Evolutionary conservation across 192 early-diverging fungal genomes (phyloP).

Genomic region (Spizellomyces sp.): DNA sequence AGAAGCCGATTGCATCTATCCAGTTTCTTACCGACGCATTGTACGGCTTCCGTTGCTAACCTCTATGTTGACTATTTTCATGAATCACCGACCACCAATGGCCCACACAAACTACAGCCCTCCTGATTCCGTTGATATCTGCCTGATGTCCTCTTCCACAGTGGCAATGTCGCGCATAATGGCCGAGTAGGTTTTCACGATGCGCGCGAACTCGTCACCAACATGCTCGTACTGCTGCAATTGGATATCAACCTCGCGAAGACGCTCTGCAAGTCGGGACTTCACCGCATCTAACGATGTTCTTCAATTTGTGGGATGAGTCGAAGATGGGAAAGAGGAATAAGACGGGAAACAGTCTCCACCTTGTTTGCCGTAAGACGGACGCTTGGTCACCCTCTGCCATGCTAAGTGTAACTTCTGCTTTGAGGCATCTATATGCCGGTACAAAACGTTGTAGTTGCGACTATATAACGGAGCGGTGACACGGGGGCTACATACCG

Average conservation of each 20-base stretch:
- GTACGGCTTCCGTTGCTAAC: no score
- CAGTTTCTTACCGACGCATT: no score
- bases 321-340: not conserved
- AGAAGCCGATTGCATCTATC: no score
- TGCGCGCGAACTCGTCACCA: constrained; percentile 16
- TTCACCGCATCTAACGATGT: not conserved
- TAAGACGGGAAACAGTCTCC: not conserved
- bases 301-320: not conserved
- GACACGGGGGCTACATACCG: not conserved
- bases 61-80: no score
- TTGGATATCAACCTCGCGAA: constrained; percentile 5
- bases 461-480: not conserved
- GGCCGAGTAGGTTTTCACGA: constrained; percentile 10
- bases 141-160: constrained; percentile 20
- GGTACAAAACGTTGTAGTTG: not conserved
- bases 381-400: not conserved
- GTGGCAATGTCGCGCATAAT: constrained; percentile 11
- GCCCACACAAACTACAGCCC: no score
- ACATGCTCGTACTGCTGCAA: constrained; percentile 8
- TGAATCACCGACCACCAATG: no score
- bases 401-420: not conserved
- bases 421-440: constrained; percentile 3
- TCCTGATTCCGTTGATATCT: not conserved
- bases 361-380: not conserved
- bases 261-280: not conserved